A percentile compares a stretch with the other conserved stretches of the same genome.
Evolutionary conservation across 2,329 filamentous ascomycete species (phyloP).

Genomic region (Nothophoma quercina): DNA sequence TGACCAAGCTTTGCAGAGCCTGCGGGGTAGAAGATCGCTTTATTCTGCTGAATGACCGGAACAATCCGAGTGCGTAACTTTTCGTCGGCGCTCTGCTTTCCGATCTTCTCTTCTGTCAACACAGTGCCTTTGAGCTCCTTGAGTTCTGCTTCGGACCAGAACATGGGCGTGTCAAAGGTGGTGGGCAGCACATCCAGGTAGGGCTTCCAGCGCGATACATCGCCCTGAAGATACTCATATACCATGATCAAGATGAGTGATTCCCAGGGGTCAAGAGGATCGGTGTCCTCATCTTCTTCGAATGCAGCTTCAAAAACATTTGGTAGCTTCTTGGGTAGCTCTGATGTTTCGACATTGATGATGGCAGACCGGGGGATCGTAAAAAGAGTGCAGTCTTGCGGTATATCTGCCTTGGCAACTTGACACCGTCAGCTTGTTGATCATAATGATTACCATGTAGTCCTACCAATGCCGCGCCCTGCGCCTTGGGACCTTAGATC

Average conservation of each 20-base stretch:
- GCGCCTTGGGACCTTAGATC: constrained; percentile 30
- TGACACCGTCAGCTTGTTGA: background rate
- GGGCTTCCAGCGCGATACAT: constrained; percentile 31
- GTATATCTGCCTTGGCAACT: constrained; percentile 28
- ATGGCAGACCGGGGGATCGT: constrained; percentile 31
- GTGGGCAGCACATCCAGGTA: constrained; percentile 31
- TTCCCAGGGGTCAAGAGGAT: constrained; percentile 30
- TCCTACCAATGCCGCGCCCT: constrained; percentile 33
- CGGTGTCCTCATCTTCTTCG: constrained; percentile 24
- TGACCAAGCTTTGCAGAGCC: constrained; percentile 3
- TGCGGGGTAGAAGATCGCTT: constrained; percentile 18
- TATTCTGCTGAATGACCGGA: constrained; percentile 22
- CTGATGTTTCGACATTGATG: constrained; percentile 31
- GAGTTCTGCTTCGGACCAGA: constrained; percentile 29
- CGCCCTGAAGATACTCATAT: constrained; percentile 31
- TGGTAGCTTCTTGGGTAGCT: constrained; percentile 24
- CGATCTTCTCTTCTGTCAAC: constrained; percentile 30
- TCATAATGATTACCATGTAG: too few relatives aligned
- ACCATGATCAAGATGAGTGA: constrained; percentile 32
- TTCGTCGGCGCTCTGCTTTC: constrained; percentile 28
- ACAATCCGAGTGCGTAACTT: constrained; percentile 27
- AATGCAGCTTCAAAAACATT: constrained; percentile 22
- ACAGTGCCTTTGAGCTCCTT: constrained; percentile 31
- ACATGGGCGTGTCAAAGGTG: constrained; percentile 33
- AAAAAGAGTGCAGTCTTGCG: constrained; percentile 28